Conservation (phyloP, 2,329 filamentous ascomycete species). For the Calonectria pauciramosa region DNA sequence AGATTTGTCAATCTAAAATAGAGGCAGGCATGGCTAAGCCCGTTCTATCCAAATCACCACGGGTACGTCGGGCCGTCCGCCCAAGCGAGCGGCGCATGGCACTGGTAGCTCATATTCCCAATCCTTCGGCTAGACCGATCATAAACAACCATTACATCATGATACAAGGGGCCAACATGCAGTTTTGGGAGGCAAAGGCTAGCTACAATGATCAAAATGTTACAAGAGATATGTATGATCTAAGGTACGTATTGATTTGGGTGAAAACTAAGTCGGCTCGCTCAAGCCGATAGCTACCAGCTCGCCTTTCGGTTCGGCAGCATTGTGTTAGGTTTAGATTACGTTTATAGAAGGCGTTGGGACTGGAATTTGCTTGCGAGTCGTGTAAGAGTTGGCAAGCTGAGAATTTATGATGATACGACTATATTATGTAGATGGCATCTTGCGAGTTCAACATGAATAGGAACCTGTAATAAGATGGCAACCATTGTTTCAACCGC, state of each 20-base stretch:
- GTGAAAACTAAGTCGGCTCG: background rate
- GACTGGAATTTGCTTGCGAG: background rate
- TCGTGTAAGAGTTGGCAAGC: background rate
- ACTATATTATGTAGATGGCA: background rate
- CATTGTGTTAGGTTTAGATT: background rate
- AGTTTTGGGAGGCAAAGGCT: background rate
- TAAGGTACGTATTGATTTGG: background rate
- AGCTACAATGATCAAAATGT: background rate
- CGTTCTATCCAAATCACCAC: background rate
- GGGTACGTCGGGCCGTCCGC: background rate
- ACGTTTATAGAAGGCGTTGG: background rate
- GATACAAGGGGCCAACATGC: background rate
- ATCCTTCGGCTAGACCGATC: background rate
- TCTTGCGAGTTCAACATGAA: background rate
- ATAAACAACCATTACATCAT: background rate
- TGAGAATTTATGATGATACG: constrained; percentile 7
- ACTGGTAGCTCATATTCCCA: background rate
- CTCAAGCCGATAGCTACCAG: background rate
- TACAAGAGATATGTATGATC: background rate
- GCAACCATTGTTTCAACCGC: background rate
- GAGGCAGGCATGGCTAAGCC: background rate
- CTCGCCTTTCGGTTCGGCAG: background rate
- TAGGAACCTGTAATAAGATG: background rate
- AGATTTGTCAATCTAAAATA: background rate
- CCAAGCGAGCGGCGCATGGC: background rate